phyloP scores from a whole-genome alignment of 2,329 filamentous ascomycete genomes.

The Colletotrichum lindemuthianum region DNA sequence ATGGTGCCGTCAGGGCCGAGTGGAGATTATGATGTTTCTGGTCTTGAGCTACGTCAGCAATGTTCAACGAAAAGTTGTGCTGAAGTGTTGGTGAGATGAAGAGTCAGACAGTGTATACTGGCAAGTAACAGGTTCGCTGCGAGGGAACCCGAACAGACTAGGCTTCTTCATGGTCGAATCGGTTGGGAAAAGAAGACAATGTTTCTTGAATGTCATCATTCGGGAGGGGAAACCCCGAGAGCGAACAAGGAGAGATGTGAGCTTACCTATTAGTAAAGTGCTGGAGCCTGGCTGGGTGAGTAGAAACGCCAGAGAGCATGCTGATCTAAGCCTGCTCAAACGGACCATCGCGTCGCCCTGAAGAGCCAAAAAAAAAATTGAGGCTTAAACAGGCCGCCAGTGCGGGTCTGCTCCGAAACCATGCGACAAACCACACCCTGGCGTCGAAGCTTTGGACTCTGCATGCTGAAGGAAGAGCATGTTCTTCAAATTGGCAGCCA shows the following conservation, averaged over 20 bases:
- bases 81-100: background rate
- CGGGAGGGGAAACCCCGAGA: conserved; percentile 43
- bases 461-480: too few relatives aligned
- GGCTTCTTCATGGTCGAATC: conserved; percentile 89
- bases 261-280: conserved; percentile 17
- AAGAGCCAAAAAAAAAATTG: too few relatives aligned
- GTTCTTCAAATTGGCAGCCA: too few relatives aligned
- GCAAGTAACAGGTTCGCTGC: conserved; percentile 83
- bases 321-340: too few relatives aligned
- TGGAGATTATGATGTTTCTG: background rate
- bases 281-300: background rate
- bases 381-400: too few relatives aligned
- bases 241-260: background rate
- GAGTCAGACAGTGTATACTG: conserved; percentile 85
- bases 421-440: too few relatives aligned
- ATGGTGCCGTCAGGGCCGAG: background rate
- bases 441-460: too few relatives aligned
- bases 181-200: conserved; percentile 86
- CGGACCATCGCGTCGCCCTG: too few relatives aligned
- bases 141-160: conserved; percentile 72
- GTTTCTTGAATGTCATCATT: conserved; percentile 77
- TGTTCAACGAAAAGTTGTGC: conserved; percentile 10
- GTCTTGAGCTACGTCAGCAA: conserved; percentile 7
- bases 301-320: background rate
- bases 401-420: too few relatives aligned